A percentile compares a stretch with the other conserved stretches of the same genome.
Conservation (phyloP, 768 basidiomycete species). For the Suillus tomentosus region DNA sequence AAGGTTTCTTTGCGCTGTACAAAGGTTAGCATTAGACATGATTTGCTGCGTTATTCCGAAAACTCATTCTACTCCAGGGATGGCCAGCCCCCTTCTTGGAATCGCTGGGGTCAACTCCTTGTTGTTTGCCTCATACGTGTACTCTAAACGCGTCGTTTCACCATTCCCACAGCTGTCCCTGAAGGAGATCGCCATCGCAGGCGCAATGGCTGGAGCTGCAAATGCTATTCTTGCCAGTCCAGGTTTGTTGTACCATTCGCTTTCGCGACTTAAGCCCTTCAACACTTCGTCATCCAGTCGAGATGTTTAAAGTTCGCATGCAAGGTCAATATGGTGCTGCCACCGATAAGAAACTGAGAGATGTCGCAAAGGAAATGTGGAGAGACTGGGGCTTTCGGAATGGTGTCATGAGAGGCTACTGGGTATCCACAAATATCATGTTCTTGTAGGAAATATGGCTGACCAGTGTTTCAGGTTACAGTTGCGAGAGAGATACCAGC, state of each 20-base stretch:
- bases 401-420: slow-evolving; percentile 96
- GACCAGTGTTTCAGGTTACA: slow-evolving; percentile 60
- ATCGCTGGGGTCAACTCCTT: slow-evolving; percentile 96
- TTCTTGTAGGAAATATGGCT: slow-evolving; percentile 3
- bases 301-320: slow-evolving; percentile 99
- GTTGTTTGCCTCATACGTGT: slow-evolving; percentile 89
- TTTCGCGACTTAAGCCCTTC: background rate
- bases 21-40: slow-evolving; percentile 61
- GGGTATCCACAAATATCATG: slow-evolving; percentile 52
- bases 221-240: slow-evolving; percentile 93
- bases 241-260: slow-evolving; percentile 42
- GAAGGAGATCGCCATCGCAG: slow-evolving; percentile 79
- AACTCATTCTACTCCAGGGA: slow-evolving; percentile 53
- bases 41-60: background rate
- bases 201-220: slow-evolving; percentile 89
- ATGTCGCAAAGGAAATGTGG: slow-evolving; percentile 83
- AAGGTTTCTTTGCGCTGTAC: slow-evolving; percentile 92
- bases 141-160: slow-evolving; percentile 78
- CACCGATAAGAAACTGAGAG: slow-evolving; percentile 75
- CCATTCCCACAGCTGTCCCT: slow-evolving; percentile 87
- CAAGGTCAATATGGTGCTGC: slow-evolving; percentile 90
- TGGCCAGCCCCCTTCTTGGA: slow-evolving; percentile 88
- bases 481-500: slow-evolving; percentile 94
- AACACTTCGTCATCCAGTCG: slow-evolving; percentile 51
- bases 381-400: slow-evolving; percentile 78